Evolutionary conservation across 1,284 basidiomycete genomes (phyloP).

Genomic region (Cutaneotrichosporon cavernicola): DNA sequence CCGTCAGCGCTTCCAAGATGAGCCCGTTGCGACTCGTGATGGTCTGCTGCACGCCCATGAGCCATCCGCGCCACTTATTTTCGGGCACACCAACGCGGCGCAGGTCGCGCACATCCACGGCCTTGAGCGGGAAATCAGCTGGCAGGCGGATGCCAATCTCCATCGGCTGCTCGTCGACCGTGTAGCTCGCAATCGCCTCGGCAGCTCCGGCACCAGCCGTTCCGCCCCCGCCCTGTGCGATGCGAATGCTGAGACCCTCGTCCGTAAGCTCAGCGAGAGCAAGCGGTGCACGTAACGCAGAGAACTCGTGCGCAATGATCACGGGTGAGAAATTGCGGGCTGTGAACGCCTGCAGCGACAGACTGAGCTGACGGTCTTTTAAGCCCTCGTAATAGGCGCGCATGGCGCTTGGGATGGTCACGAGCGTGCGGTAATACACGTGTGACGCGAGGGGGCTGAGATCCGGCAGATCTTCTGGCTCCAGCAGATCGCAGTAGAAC

Average conservation of each 20-base stretch:
- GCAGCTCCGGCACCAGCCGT: constrained; percentile 57
- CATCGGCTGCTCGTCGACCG: constrained; percentile 90
- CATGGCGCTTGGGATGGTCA: constrained; percentile 76
- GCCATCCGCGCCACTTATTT: constrained; percentile 88
- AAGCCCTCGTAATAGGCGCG: constrained; percentile 81
- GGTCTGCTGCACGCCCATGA: constrained; percentile 87
- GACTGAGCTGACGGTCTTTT: constrained; percentile 82
- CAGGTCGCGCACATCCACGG: constrained; percentile 82
- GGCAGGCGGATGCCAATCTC: constrained; percentile 89
- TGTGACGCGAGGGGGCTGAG: constrained; percentile 72
- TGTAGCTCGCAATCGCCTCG: constrained; percentile 62
- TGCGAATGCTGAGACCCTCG: constrained; percentile 78
- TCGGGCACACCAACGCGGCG: constrained; percentile 86
- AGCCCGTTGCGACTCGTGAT: constrained; percentile 82
- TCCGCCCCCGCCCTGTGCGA: constrained; percentile 65
- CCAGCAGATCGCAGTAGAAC: constrained; percentile 66
- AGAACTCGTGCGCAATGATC: constrained; percentile 79
- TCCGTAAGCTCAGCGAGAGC: constrained; percentile 67
- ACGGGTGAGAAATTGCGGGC: constrained; percentile 86
- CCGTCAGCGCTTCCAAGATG: constrained; percentile 82
- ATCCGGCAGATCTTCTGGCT: constrained; percentile 60
- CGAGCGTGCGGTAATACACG: constrained; percentile 80
- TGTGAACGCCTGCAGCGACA: constrained; percentile 73
- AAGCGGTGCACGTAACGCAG: constrained; percentile 68
- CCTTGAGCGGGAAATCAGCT: constrained; percentile 83